Evolutionary conservation across 257 asterid species (phyloP), one percentile per base, ranked within the genome.

Genomic region (Primulina eburnea): DNA sequence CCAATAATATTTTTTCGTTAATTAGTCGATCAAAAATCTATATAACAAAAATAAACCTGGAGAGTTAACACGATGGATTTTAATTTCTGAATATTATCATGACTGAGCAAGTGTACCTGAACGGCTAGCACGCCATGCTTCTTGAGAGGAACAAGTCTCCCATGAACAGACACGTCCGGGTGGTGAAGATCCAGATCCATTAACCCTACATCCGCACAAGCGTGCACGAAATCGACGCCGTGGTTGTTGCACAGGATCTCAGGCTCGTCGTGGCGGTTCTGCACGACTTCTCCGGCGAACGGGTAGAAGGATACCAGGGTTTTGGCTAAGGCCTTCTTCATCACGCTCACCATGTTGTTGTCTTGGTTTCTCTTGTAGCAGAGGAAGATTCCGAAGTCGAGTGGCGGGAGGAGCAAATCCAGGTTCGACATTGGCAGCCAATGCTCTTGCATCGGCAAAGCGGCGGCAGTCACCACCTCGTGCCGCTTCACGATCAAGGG

Each of bases 221-320:
- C 88, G 56, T 82, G 77, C 0, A 64, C 28, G 3, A 81, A 87
- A 30, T 84, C 92, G 21, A 84, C 90, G 2, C 92, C 90, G 0
- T 83, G 81, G 68, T 87, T 87, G 83, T 81, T 87, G 83, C 90
- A 87, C 0, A 77, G 79, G 10, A 87, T 71, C 80, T 84, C 88
- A 33, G 92, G 88, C 72, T 84, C 92, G 6, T 85, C 87, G 8
- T 38, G 79, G 62, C 69, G 60, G 78, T 84, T 87, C 21, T 65
- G 78, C 71, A 75, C 80, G 8, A 87, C 68, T 74, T 84, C 92
- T 61, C 92, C 92, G 52, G 89, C 88, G 14, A 84, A 69, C 0
- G 89, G 84, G 69, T 78, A 79, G 80, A 80, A 87, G 10, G 79
- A 53, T 0, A 79, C 88, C 0, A 87, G 78, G 53, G 76, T 78